phyloP scores from a whole-genome alignment of 768 basidiomycete genomes.

The Suillus clintonianus region DNA sequence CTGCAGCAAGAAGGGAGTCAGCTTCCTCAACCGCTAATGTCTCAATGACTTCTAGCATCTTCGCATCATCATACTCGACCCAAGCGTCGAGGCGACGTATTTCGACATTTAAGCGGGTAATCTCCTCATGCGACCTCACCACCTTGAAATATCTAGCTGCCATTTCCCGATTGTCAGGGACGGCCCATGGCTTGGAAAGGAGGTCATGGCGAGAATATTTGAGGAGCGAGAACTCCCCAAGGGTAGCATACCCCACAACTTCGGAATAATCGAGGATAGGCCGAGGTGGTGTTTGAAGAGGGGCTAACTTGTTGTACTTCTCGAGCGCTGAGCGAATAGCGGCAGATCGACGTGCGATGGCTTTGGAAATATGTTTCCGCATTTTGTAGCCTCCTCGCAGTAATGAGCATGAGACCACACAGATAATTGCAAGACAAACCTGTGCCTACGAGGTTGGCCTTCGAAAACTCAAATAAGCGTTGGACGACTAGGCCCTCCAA shows the following conservation, averaged over 20 bases:
- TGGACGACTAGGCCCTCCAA: constrained; percentile 36
- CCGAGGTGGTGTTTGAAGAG: constrained; percentile 14
- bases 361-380: constrained; percentile 36
- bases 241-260: constrained; percentile 18
- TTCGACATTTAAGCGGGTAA: constrained; percentile 33
- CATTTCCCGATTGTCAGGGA: neutral
- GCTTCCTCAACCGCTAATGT: no score
- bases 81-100: constrained; percentile 15
- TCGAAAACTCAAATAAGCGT: constrained; percentile 40
- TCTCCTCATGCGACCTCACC: constrained; percentile 31
- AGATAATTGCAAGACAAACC: no score
- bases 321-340: constrained; percentile 34
- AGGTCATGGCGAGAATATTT: constrained; percentile 32
- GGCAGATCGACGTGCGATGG: constrained; percentile 28
- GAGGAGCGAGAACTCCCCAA: constrained; percentile 36
- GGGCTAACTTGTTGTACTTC: constrained; percentile 33
- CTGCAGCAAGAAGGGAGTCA: no score
- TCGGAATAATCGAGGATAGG: constrained; percentile 19
- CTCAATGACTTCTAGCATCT: no score
- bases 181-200: constrained; percentile 27
- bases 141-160: no score
- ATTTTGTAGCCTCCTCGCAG: constrained; percentile 42
- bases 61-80: neutral
- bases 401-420: neutral
- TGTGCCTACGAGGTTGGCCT: constrained; percentile 36